Evolutionary conservation across 1,284 basidiomycete species (phyloP).

Genomic region (Moesziomyces antarcticus): DNA sequence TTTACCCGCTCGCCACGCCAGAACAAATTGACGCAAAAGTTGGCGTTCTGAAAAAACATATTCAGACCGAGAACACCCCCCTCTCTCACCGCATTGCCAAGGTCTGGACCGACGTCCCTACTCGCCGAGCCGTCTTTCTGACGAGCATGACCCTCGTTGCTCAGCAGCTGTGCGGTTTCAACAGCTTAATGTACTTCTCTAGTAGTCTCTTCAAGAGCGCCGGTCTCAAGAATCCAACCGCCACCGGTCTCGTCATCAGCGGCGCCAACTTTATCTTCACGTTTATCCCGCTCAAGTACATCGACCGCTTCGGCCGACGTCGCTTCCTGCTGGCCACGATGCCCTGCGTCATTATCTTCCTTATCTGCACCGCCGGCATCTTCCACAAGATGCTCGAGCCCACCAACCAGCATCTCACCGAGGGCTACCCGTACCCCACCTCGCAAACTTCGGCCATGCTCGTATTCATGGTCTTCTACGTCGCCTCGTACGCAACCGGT

Average conservation of each 20-base stretch:
- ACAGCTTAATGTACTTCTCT: conserved; percentile 68
- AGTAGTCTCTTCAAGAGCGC: conserved; percentile 66
- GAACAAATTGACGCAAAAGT: conserved; percentile 67
- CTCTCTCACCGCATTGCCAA: conserved; percentile 16
- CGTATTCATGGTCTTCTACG: conserved; percentile 81
- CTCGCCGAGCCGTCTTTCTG: conserved; percentile 42
- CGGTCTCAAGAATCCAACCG: conserved; percentile 67
- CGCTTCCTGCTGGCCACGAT: conserved; percentile 80
- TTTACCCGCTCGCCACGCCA: conserved; percentile 60
- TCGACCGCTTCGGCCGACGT: conserved; percentile 81
- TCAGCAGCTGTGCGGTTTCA: conserved; percentile 69
- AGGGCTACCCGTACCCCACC: conserved; percentile 75
- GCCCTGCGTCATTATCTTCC: conserved; percentile 80
- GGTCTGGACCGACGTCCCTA: conserved; percentile 43
- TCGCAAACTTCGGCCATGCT: conserved; percentile 79
- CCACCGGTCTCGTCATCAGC: conserved; percentile 64
- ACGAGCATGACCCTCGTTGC: conserved; percentile 41
- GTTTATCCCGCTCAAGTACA: conserved; percentile 77
- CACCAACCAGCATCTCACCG: conserved; percentile 76
- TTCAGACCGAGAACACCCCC: conserved; percentile 46
- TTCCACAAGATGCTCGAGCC: conserved; percentile 79
- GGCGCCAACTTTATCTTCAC: conserved; percentile 77
- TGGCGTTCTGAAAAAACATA: conserved; percentile 65
- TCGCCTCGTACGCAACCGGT: conserved; percentile 78
- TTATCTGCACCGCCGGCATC: conserved; percentile 77